These are phyloP conservation scores for Cantharellus anzutake DNA, from an alignment of 768 basidiomycete species.

Conservation along the genomic window DNA sequence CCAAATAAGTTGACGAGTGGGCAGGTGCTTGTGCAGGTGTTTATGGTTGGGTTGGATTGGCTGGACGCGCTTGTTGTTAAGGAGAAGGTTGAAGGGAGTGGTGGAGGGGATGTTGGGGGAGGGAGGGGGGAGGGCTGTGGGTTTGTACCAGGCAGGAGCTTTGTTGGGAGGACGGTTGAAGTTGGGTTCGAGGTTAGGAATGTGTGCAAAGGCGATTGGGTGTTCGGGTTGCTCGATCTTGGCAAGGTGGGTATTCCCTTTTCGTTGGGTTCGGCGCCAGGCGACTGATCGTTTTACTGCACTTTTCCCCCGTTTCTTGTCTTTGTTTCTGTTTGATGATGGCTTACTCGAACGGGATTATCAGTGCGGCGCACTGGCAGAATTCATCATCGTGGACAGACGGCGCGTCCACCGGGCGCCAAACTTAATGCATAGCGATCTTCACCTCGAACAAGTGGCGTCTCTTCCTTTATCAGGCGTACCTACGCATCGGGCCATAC, in stretches of 20 bases:
- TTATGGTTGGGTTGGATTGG: constrained; percentile 69
- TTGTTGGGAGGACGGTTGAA: constrained; percentile 69
- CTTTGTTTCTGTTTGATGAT: constrained; percentile 6
- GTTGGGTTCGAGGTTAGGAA: constrained; percentile 63
- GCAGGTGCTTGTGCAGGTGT: constrained; percentile 70
- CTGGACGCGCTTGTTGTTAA: constrained; percentile 51
- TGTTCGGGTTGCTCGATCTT: constrained; percentile 60
- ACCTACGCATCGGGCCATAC: constrained; percentile 64
- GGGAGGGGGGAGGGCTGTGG: constrained; percentile 23
- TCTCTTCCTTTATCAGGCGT: constrained; percentile 63
- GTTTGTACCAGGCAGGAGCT: constrained; percentile 73
- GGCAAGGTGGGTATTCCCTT: constrained; percentile 39
- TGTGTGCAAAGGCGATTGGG: constrained; percentile 66
- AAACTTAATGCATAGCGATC: constrained; percentile 25
- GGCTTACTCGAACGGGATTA: not conserved
- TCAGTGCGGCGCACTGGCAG: constrained; percentile 72
- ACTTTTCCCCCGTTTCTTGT: constrained; percentile 1
- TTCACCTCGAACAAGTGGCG: constrained; percentile 55
- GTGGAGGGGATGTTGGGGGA: not conserved
- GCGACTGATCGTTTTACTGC: not conserved
- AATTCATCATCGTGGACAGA: constrained; percentile 71
- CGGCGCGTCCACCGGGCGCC: constrained; percentile 59
- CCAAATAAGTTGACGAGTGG: constrained; percentile 50
- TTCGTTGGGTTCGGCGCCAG: constrained; percentile 1
- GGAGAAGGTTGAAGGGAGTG: constrained; percentile 16